Evolutionary conservation across 2,329 filamentous ascomycete genomes (phyloP).

Genomic region (Fusarium heterosporum): DNA sequence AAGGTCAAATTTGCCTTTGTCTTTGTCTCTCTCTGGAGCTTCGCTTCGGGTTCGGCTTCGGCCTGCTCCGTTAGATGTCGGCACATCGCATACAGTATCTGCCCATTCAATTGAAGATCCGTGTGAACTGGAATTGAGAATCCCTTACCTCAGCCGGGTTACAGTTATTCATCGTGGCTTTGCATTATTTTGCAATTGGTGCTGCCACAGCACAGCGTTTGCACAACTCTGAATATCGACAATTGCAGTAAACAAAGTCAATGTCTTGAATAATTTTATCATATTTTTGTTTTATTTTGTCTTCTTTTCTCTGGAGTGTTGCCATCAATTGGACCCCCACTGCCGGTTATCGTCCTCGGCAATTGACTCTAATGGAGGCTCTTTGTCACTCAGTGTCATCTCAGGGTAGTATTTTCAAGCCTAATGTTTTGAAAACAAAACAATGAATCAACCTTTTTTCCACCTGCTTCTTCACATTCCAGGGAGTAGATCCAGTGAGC

Average conservation of each 20-base stretch:
- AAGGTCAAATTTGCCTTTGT: neutral
- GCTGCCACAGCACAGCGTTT: conserved; percentile 22
- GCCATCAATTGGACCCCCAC: neutral
- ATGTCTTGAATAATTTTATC: conserved; percentile 12
- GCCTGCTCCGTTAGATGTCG: conserved; percentile 20
- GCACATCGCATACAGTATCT: neutral
- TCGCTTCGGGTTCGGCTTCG: conserved; percentile 10
- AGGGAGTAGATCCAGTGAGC: conserved; percentile 19
- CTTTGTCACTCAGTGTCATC: conserved; percentile 17
- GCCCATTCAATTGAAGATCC: neutral
- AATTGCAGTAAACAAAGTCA: neutral
- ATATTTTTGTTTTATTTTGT: conserved; percentile 10
- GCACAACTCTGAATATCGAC: conserved; percentile 31
- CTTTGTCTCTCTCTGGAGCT: no score
- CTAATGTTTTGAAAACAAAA: conserved; percentile 25
- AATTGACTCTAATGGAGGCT: conserved; percentile 26
- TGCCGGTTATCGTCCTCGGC: conserved; percentile 8
- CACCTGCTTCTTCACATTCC: conserved; percentile 28
- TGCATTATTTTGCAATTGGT: conserved; percentile 11
- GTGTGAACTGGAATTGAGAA: conserved; percentile 11
- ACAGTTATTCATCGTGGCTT: conserved; percentile 27
- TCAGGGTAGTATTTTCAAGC: conserved; percentile 20
- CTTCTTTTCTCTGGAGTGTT: conserved; percentile 1
- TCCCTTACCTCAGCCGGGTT: conserved; percentile 1
- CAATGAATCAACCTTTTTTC: conserved; percentile 16